phyloP scores from a whole-genome alignment of 2,329 filamentous ascomycete genomes.

The Rutstroemia sp. region DNA sequence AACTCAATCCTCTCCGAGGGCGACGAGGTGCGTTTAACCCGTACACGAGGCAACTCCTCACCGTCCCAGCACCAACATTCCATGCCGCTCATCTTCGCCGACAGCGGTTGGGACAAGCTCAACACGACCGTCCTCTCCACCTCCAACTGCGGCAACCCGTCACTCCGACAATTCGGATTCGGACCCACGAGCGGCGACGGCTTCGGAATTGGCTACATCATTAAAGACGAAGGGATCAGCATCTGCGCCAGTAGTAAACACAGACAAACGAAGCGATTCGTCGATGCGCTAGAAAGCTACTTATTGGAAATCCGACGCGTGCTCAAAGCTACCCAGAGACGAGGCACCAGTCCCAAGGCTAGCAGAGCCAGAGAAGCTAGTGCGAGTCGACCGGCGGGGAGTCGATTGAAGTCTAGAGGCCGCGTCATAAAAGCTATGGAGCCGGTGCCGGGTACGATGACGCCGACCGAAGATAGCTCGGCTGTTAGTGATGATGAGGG shows the following conservation, averaged over 20 bases:
- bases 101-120: constrained; percentile 86
- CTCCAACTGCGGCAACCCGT: constrained; percentile 97
- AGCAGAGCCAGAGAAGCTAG: constrained; percentile 55
- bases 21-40: constrained; percentile 7
- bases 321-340: constrained; percentile 59
- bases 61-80: constrained; percentile 39
- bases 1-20: constrained; percentile 39
- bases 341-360: constrained; percentile 41
- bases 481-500: constrained; percentile 78
- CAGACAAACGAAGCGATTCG: constrained; percentile 81
- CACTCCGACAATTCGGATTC: constrained; percentile 91
- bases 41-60: constrained; percentile 46
- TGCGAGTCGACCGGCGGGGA: constrained; percentile 25
- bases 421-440: constrained; percentile 58
- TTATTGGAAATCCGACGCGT: constrained; percentile 84
- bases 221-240: constrained; percentile 86
- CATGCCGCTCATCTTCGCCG: constrained; percentile 77
- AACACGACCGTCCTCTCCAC: constrained; percentile 93
- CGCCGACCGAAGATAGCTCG: constrained; percentile 61
- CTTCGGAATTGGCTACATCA: constrained; percentile 97
- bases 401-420: constrained; percentile 62
- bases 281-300: constrained; percentile 85
- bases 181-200: constrained; percentile 90
- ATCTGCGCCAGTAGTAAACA: constrained; percentile 94
- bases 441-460: constrained; percentile 43